These are phyloP conservation scores for Murraya koenigii DNA, from an alignment of 345 rosid genomes.

Conservation along the genomic window DNA sequence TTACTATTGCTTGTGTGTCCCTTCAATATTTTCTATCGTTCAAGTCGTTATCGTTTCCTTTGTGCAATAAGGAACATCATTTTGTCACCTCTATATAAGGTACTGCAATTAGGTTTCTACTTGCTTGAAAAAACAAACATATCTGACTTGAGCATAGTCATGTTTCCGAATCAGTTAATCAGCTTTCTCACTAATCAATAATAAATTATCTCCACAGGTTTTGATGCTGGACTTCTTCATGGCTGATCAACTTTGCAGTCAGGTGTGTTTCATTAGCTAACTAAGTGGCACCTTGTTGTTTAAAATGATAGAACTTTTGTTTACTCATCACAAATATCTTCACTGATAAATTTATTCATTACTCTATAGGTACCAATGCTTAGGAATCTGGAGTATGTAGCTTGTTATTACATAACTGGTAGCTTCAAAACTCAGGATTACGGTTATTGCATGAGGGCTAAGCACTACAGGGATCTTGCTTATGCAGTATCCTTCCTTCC, in stretches of 20 bases:
- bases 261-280: conserved; percentile 39
- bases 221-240: conserved; percentile 98
- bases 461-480: conserved; percentile 78
- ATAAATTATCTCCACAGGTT: conserved; percentile 45
- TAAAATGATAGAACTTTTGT: neutral
- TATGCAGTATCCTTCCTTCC: conserved; percentile 97
- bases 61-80: conserved; percentile 69
- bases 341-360: conserved; percentile 1
- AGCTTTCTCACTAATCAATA: conserved; percentile 1
- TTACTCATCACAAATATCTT: neutral
- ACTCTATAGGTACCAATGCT: conserved; percentile 70
- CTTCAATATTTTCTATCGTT: conserved; percentile 65
- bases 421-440: conserved; percentile 90
- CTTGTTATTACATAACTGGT: conserved; percentile 92
- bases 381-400: conserved; percentile 75
- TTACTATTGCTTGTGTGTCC: conserved; percentile 68
- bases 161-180: neutral
- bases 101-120: conserved; percentile 10
- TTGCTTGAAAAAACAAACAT: neutral
- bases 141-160: neutral
- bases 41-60: conserved; percentile 75
- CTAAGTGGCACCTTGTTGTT: neutral
- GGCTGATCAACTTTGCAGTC: conserved; percentile 99
- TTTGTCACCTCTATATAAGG: conserved; percentile 91
- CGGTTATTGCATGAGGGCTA: conserved; percentile 75